phyloP scores from a whole-genome alignment of 805 yeast genomes.

The Ogataea methanolica region DNA sequence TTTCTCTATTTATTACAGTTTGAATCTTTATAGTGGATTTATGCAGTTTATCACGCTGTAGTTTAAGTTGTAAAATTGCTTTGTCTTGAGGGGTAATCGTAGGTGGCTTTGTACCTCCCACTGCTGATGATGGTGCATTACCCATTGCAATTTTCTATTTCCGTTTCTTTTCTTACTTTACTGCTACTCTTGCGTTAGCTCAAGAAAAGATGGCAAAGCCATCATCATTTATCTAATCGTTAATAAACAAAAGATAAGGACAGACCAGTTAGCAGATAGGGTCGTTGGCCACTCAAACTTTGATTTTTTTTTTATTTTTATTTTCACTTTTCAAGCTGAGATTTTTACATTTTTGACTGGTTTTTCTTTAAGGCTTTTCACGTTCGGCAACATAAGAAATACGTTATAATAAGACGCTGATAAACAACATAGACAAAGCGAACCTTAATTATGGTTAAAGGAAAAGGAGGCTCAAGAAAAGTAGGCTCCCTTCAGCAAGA shows the following conservation, averaged over 20 bases:
- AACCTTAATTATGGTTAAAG: constrained; percentile 16
- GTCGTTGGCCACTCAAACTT: neutral
- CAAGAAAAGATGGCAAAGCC: neutral
- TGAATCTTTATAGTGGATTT: constrained; percentile 64
- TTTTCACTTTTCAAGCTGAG: neutral
- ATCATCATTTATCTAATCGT: neutral
- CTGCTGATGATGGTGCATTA: constrained; percentile 20
- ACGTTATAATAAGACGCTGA: too few relatives aligned
- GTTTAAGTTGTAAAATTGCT: constrained; percentile 81
- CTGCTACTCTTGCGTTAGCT: neutral
- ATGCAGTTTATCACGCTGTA: constrained; percentile 80
- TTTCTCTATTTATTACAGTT: constrained; percentile 57
- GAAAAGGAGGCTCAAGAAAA: constrained; percentile 12
- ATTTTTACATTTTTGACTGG: too few relatives aligned
- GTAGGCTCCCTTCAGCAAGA: constrained; percentile 26
- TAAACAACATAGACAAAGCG: neutral
- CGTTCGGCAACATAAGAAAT: neutral
- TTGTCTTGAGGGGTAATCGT: constrained; percentile 79
- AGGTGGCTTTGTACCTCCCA: constrained; percentile 34
- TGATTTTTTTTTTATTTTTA: neutral
- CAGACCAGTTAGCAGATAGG: neutral
- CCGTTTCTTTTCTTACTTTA: neutral
- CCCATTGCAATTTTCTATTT: constrained; percentile 25
- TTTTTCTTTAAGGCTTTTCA: neutral
- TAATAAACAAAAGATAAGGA: neutral